Conservation (phyloP, 2,329 filamentous ascomycete species). For the Fusarium neocosmosporiellum region DNA sequence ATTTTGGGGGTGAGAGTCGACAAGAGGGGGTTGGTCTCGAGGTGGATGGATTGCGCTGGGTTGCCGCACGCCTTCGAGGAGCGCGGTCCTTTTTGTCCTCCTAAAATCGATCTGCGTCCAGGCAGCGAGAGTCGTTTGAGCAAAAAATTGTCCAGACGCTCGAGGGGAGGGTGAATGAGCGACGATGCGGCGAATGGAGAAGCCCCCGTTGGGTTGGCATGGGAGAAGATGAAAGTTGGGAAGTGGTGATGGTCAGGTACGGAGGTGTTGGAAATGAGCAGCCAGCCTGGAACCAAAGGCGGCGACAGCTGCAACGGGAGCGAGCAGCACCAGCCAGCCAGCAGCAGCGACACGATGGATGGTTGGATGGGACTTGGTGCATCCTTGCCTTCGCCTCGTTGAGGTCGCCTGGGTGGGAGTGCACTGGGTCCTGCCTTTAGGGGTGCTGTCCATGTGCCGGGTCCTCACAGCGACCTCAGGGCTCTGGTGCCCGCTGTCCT, state of each 20-base stretch:
- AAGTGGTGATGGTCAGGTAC: constrained; percentile 35
- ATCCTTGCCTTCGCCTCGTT: constrained; percentile 23
- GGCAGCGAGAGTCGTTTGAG: constrained; percentile 16
- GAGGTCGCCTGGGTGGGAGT: background rate
- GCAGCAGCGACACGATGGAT: constrained; percentile 18
- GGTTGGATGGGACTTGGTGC: constrained; percentile 28
- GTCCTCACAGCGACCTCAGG: constrained; percentile 25
- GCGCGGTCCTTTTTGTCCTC: constrained; percentile 12
- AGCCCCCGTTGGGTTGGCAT: constrained; percentile 32
- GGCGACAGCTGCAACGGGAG: constrained; percentile 30
- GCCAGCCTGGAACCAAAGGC: constrained; percentile 17
- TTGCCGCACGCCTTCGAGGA: constrained; percentile 31
- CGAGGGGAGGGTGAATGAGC: constrained; percentile 29
- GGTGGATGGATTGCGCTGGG: constrained; percentile 33
- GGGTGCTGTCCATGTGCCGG: background rate
- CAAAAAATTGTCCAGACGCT: constrained; percentile 16
- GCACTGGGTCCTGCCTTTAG: constrained; percentile 4
- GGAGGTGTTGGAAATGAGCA: constrained; percentile 26
- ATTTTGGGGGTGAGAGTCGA: constrained; percentile 41
- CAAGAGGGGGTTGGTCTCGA: constrained; percentile 39
- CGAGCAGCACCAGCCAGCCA: constrained; percentile 12
- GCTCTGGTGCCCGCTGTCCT: constrained; percentile 15
- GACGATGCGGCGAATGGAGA: constrained; percentile 35
- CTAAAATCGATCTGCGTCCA: constrained; percentile 31
- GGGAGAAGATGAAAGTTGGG: constrained; percentile 33